Percentiles rank a stretch among this genome's conserved stretches.
Evolutionary conservation across 768 basidiomycete genomes (phyloP).

Genomic region (Pleurotus giganteus): DNA sequence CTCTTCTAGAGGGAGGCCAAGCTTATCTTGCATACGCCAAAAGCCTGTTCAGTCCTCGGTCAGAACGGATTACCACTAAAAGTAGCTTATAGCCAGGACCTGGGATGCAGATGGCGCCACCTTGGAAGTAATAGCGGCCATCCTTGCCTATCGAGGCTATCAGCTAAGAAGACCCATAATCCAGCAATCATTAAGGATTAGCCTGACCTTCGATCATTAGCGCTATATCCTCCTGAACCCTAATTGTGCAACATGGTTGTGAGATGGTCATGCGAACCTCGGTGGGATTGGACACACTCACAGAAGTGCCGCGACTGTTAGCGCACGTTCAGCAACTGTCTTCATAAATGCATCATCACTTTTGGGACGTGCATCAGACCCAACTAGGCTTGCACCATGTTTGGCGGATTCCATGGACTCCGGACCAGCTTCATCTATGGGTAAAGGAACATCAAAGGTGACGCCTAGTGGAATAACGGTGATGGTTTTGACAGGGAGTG

Average conservation of each 20-base stretch:
- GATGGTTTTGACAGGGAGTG: conserved; percentile 48
- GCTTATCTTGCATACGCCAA: conserved; percentile 77
- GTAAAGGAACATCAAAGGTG: conserved; percentile 49
- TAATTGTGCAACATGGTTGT: conserved; percentile 15
- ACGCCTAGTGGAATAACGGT: conserved; percentile 46
- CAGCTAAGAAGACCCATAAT: background rate
- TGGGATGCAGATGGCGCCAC: conserved; percentile 63
- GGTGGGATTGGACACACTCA: conserved; percentile 32
- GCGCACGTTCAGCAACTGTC: conserved; percentile 43
- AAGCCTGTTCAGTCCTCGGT: conserved; percentile 43
- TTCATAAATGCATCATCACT: conserved; percentile 15
- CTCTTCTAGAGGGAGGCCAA: conserved; percentile 68
- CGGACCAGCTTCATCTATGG: conserved; percentile 27
- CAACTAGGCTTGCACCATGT: background rate
- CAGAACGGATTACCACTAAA: conserved; percentile 10
- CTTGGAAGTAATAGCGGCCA: conserved; percentile 73
- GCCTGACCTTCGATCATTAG: conserved; percentile 57
- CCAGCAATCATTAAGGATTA: background rate
- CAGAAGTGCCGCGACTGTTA: conserved; percentile 62
- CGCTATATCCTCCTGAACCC: conserved; percentile 57
- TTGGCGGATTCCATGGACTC: conserved; percentile 14
- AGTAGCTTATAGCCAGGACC: conserved; percentile 38
- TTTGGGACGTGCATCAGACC: background rate
- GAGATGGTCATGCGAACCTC: background rate
- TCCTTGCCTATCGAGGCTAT: conserved; percentile 46